Percentiles rank a stretch among this genome's conserved stretches.
Conservation (phyloP, 148 eudicot genomes). For the Cornus suecica region DNA sequence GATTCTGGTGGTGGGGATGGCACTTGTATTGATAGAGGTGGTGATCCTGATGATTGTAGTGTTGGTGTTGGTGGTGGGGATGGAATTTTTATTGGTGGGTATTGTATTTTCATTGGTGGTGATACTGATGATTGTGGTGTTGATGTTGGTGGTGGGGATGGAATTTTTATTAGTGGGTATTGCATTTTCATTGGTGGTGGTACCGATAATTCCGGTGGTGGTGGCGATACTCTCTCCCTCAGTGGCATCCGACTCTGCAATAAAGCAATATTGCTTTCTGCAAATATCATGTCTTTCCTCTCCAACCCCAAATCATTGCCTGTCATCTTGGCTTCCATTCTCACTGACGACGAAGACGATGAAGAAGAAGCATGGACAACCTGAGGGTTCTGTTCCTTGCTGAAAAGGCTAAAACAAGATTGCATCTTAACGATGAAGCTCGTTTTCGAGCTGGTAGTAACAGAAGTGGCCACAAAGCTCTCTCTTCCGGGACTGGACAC, state of each 20-base stretch:
- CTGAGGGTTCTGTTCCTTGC: slow-evolving; percentile 5
- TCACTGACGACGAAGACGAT: background rate
- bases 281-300: background rate
- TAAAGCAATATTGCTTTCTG: background rate
- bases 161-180: no score
- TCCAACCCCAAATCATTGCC: slow-evolving; percentile 4
- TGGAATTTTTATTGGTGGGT: no score
- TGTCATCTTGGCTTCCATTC: background rate
- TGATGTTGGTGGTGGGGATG: slow-evolving; percentile 4
- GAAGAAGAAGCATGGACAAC: background rate
- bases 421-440: slow-evolving; percentile 26
- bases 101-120: no score
- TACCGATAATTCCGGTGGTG: background rate
- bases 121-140: background rate
- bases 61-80: slow-evolving; percentile 10
- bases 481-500: slow-evolving; percentile 21
- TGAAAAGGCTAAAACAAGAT: slow-evolving; percentile 14
- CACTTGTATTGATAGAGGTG: background rate
- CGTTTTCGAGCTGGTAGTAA: slow-evolving; percentile 15
- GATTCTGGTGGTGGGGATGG: background rate
- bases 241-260: slow-evolving; percentile 29
- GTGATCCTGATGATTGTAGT: no score
- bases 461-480: slow-evolving; percentile 10
- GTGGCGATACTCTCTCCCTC: slow-evolving; percentile 40
- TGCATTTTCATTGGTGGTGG: no score